phyloP scores from a whole-genome alignment of 1,284 basidiomycete genomes.

The Puccinia coronata region DNA sequence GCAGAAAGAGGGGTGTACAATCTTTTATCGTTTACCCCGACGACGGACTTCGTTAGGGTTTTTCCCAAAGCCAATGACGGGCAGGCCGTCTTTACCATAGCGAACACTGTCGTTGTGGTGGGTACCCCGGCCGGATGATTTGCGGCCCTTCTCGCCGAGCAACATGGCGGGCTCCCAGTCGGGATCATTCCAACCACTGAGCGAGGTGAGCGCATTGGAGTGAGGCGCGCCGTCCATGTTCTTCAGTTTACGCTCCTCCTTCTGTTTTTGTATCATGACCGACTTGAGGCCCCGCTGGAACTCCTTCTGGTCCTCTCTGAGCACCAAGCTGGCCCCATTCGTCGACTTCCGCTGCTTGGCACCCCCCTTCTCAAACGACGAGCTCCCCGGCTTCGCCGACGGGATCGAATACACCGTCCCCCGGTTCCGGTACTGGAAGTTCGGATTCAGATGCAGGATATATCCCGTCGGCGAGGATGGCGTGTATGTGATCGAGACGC shows the following conservation, averaged over 20 bases:
- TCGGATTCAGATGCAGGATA: constrained; percentile 79
- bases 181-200: constrained; percentile 78
- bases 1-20: no score
- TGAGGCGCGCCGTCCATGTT: constrained; percentile 63
- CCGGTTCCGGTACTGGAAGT: constrained; percentile 89
- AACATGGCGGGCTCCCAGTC: constrained; percentile 74
- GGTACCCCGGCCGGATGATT: constrained; percentile 71
- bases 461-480: constrained; percentile 61
- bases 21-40: constrained; percentile 17
- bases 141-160: constrained; percentile 71
- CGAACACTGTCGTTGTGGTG: constrained; percentile 34
- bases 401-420: constrained; percentile 94
- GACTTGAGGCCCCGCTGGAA: constrained; percentile 78
- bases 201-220: constrained; percentile 55
- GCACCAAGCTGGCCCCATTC: constrained; percentile 66
- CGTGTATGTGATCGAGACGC: constrained; percentile 79
- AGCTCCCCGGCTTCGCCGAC: constrained; percentile 81
- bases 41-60: constrained; percentile 47
- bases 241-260: constrained; percentile 75
- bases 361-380: constrained; percentile 64
- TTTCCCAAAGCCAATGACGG: constrained; percentile 50
- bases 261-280: constrained; percentile 70
- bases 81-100: constrained; percentile 53
- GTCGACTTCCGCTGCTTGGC: constrained; percentile 47
- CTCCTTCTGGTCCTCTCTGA: constrained; percentile 85